phyloP scores from a whole-genome alignment of 1,139 yeast genomes.

The Suhomyces bolitotheri region DNA sequence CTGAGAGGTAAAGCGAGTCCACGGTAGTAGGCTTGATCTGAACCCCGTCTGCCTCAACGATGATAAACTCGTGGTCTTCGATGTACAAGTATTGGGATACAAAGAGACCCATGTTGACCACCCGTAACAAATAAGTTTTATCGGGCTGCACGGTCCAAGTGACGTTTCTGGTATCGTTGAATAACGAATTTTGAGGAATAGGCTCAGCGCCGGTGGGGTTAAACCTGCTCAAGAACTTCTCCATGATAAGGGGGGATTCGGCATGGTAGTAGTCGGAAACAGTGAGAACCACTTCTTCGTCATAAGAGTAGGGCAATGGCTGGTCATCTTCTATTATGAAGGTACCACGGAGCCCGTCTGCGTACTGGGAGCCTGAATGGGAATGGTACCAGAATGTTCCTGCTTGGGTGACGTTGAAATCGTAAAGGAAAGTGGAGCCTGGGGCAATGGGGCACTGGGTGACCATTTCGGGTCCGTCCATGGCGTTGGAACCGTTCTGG shows the following conservation, averaged over 20 bases:
- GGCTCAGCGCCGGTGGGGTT: slow-evolving; percentile 88
- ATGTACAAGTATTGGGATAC: slow-evolving; percentile 68
- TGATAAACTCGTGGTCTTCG: slow-evolving; percentile 65
- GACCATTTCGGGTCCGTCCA: slow-evolving; percentile 80
- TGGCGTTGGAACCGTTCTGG: slow-evolving; percentile 57
- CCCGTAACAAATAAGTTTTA: slow-evolving; percentile 62
- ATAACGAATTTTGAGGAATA: slow-evolving; percentile 63
- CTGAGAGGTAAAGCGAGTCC: slow-evolving; percentile 61
- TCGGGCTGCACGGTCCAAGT: slow-evolving; percentile 60
- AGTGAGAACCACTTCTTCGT: slow-evolving; percentile 58
- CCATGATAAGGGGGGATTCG: slow-evolving; percentile 43
- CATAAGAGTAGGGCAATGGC: slow-evolving; percentile 55
- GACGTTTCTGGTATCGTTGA: slow-evolving; percentile 62
- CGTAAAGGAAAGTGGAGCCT: slow-evolving; percentile 61
- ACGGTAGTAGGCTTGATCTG: slow-evolving; percentile 58
- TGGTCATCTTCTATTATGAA: slow-evolving; percentile 65
- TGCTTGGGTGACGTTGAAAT: slow-evolving; percentile 64
- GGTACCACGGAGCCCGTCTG: slow-evolving; percentile 77
- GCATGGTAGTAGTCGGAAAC: slow-evolving; percentile 66
- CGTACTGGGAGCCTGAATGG: slow-evolving; percentile 74
- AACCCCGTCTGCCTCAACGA: slow-evolving; percentile 76
- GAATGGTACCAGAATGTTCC: slow-evolving; percentile 86
- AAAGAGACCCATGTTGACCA: slow-evolving; percentile 68
- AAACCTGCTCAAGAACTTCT: slow-evolving; percentile 55
- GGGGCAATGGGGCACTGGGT: slow-evolving; percentile 79